Evolutionary conservation across 139 green algal species (phyloP).

Genomic region (Tetraselmis striata): DNA sequence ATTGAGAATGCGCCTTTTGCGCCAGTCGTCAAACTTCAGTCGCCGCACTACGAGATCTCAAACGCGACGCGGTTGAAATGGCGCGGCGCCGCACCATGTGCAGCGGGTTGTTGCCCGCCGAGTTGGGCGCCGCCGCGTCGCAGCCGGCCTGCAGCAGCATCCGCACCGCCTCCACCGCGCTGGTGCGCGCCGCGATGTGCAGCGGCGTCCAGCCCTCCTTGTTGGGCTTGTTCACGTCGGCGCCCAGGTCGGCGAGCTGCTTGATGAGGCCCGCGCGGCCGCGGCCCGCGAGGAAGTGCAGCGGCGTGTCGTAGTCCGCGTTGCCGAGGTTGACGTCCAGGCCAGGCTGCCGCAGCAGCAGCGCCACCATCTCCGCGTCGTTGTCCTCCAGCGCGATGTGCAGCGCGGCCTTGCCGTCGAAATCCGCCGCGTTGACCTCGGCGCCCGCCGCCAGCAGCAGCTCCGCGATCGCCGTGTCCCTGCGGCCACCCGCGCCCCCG

Average conservation of each 20-base stretch:
- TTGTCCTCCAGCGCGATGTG: slow-evolving; percentile 44
- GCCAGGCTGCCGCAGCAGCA: slow-evolving; percentile 25
- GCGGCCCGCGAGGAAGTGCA: slow-evolving; percentile 33
- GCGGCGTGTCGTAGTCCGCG: slow-evolving; percentile 45
- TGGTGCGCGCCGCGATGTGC: slow-evolving; percentile 42
- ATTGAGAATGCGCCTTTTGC: too few relatives aligned
- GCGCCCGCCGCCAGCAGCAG: slow-evolving; percentile 34
- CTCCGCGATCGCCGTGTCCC: slow-evolving; percentile 23
- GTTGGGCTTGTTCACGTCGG: slow-evolving; percentile 13
- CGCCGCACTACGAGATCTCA: too few relatives aligned
- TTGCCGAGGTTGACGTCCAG: slow-evolving; percentile 39
- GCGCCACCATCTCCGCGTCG: slow-evolving; percentile 17
- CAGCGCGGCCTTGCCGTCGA: slow-evolving; percentile 37
- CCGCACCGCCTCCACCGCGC: slow-evolving; percentile 29
- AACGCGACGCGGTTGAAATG: neutral
- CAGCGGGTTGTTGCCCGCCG: slow-evolving; percentile 26
- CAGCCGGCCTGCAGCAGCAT: slow-evolving; percentile 42
- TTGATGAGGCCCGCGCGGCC: slow-evolving; percentile 6
- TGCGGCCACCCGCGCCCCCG: slow-evolving; percentile 45
- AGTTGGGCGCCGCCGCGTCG: slow-evolving; percentile 21
- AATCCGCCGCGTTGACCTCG: slow-evolving; percentile 32
- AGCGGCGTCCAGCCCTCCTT: slow-evolving; percentile 50
- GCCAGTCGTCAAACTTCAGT: too few relatives aligned
- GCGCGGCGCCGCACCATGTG: slow-evolving; percentile 18
- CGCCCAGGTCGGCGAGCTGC: slow-evolving; percentile 31